Evolutionary conservation across 768 basidiomycete genomes (phyloP), one percentile per base, ranked within the genome.

Genomic region (Multifurca ochricompacta): DNA sequence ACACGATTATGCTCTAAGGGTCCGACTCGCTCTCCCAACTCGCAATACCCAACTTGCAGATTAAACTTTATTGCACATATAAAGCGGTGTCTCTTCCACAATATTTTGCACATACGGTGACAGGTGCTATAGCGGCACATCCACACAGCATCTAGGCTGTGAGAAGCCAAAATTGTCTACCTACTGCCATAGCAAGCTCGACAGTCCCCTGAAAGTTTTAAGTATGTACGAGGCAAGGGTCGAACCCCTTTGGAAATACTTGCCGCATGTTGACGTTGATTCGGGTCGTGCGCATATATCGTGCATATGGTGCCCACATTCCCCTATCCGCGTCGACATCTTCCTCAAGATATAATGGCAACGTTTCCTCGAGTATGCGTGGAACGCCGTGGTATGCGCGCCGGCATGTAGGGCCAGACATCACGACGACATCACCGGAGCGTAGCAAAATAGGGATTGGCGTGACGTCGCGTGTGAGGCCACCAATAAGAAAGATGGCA

Each of bases 301-400:
- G 72, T 53, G 71, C 77, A 62, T 82, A 90, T 6, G 75, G 73
- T 18, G 62, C 59, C 87, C 87, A 93, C 23, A 76, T 77, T 4
- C 60, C 62, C 3, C 66, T 66, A 16, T 50, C 27, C 3, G 13
- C 45, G 19, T 47, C 48, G 23, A 45, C 51, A 45, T 21, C n/a
- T 27, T 55, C 36, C 19, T 53, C 61, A 23, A 90, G 71, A 64
- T 87, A 77, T 8, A 70, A 63, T 1, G 95, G 93, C 0, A 92
- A 71, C 0, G 90, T 88, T 23, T 77, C 75, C 59, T 91, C 90
- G 48, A 98, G 71, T 53, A 97, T 86, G 34, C 94, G 77, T 2
- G 95, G 95, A 2, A 98, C 81, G 13, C 89, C 95, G 62, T 99
- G 95, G 66, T 89, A 98, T n/a, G 85, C 87, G 34, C 91, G 74